Base-by-base conservation (phyloP, 306 rosid genomes). In the Neltuma alba region DNA sequence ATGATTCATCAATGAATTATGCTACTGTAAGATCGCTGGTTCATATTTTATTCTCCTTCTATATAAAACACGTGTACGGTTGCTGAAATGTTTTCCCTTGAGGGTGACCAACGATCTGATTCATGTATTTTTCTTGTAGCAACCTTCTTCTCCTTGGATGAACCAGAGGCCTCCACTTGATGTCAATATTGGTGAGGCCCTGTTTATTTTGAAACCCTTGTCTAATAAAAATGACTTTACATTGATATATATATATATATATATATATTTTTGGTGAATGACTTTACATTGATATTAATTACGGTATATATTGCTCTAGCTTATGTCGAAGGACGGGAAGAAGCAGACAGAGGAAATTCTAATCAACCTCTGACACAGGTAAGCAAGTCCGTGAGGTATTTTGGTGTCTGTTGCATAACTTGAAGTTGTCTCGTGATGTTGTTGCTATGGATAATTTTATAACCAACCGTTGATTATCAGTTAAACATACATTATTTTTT, bases 241-340 rank as follows among this genome's bases (percentile, higher is more conserved):
- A 54, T 74, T 88, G 75, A 89, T 71, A 47, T 76, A n/a, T n/a
- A n/a, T n/a, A n/a, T n/a, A n/a, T n/a, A n/a, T n/a, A n/a, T n/a
- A n/a, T n/a, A n/a, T n/a, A n/a, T n/a, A n/a, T n/a, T n/a, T n/a
- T n/a, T n/a, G n/a, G n/a, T n/a, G n/a, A 28, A 80, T 74, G 76
- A 80, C 76, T 79, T 63, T 83, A 77, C 69, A 54, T 74, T 88
- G 75, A 89, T 71, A 47, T 76, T 90, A 80, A 89, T 67, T 31
- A 45, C 21, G 74, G 72, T 69, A 44, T 78, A 30, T 81, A 63
- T 85, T 79, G 65, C 63, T 89, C 85, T 78, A 96, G 99, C 99
- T 84, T 96, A 96, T 42, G 98, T 89, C 80, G 99, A 96, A 88
- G 98, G 94, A 87, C 92, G 98, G 83, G 99, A 93, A 23, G 99